Evolutionary conservation across 2,329 filamentous ascomycete genomes (phyloP), one percentile per base, ranked within the genome.

Genomic region (Aspergillus sp.): DNA sequence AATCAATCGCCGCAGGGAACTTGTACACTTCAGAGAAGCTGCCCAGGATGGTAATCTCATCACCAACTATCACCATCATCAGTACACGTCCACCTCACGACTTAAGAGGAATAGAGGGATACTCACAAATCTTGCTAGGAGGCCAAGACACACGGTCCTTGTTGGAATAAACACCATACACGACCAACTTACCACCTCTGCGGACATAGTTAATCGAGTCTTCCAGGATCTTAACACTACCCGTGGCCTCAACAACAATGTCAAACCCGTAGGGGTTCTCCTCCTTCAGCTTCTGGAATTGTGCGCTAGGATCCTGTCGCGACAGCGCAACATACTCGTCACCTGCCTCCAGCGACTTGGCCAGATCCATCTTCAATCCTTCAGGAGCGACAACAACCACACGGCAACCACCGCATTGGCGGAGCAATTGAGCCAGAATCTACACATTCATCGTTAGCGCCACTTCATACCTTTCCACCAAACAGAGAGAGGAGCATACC

Each of bases 21-120:
- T 89, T 90, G 77, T 87, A 89, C 23, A 87, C 89, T 75, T 91
- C 88, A 51, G 86, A 90, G 79, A 91, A 91, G 55, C 85, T 89
- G 25, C 89, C 88, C 57, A 91, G 79, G 66, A 91, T 89, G 66
- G 87, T 90, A 67, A 91, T 89, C 74, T 91, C 89, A 64, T 84
- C 80, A 45, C 80, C 80, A 45, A 80, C 75, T 76, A 52, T 2
- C 13, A 28, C 2, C 25, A 28, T 12, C 32, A 59, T 68, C 49
- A 68, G 62, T 50, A 59, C 49, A 59, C 38, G 48, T 36, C 28
- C 23, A 38, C 30, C 2, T 53, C 9, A 30, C 6, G 2, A 28
- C 2, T 28, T 9, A 30, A 30, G 41, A 55, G 28, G 21, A 39
- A 54, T 36, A 28, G 3, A 17, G 32, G 10, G 28, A 39, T 36